Percentiles rank a stretch among this genome's conserved stretches.
These are phyloP conservation scores for Alternaria sp. DNA, from an alignment of 2,329 filamentous ascomycete genomes.

Conservation along the genomic window DNA sequence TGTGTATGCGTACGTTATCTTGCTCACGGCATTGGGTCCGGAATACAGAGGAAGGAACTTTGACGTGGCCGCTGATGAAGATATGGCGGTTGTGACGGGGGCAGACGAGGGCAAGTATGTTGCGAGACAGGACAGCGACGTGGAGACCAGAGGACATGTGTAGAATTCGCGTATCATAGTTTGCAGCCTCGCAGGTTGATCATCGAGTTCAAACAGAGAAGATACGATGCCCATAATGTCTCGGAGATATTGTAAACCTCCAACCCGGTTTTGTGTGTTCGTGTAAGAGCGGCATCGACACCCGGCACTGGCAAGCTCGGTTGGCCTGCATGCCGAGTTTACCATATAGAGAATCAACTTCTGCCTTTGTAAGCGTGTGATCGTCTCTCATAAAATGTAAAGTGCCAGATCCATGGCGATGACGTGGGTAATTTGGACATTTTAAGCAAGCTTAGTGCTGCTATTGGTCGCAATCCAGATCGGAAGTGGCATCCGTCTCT, in stretches of 20 bases:
- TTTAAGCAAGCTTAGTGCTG: background rate
- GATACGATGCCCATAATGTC: background rate
- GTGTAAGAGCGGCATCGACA: too few relatives aligned
- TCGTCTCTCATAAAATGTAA: background rate
- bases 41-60: slow-evolving; percentile 54
- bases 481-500: slow-evolving; percentile 13
- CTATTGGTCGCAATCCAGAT: slow-evolving; percentile 7
- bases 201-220: background rate
- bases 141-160: slow-evolving; percentile 3
- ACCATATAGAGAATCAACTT: background rate
- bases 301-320: background rate
- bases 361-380: background rate
- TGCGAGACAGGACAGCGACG: slow-evolving; percentile 16
- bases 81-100: slow-evolving; percentile 42
- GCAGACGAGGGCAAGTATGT: slow-evolving; percentile 18
- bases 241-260: background rate
- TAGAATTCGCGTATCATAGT: background rate
- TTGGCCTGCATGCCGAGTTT: background rate
- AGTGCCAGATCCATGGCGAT: slow-evolving; percentile 5
- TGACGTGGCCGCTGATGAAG: slow-evolving; percentile 45
- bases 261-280: background rate
- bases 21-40: slow-evolving; percentile 70
- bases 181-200: background rate
- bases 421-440: slow-evolving; percentile 15
- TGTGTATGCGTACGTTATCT: slow-evolving; percentile 72